These are phyloP conservation scores for Moniliella sp. DNA, from an alignment of 1,284 basidiomycete species.

Conservation along the genomic window DNA sequence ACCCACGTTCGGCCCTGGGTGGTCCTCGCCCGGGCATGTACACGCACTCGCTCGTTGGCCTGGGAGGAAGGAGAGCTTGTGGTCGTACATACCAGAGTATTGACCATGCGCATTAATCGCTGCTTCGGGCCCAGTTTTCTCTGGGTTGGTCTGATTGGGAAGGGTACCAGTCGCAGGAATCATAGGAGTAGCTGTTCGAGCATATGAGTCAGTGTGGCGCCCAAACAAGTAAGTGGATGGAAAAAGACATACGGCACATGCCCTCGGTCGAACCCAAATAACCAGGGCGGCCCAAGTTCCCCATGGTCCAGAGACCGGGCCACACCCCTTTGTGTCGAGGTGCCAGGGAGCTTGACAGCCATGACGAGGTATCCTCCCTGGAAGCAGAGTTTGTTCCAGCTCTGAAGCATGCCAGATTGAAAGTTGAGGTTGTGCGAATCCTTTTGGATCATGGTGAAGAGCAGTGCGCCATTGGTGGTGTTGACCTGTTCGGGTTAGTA, in stretches of 20 bases:
- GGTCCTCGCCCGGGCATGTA: conserved; percentile 7
- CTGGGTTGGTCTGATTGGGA: conserved; percentile 4
- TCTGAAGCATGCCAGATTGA: conserved; percentile 28
- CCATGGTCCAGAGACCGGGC: conserved; percentile 7
- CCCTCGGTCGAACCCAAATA: conserved; percentile 6
- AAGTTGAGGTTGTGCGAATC: conserved; percentile 24
- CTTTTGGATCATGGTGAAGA: conserved; percentile 15
- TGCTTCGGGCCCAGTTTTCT: conserved; percentile 1
- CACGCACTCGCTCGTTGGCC: conserved; percentile 5
- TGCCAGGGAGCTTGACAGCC: conserved; percentile 5
- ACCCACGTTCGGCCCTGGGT: conserved; percentile 6
- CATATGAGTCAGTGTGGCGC: too few relatives aligned
- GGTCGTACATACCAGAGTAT: conserved; percentile 6
- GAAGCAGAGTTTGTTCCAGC: conserved; percentile 28
- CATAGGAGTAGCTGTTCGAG: conserved; percentile 9
- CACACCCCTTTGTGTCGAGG: conserved; percentile 5
- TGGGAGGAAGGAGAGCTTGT: conserved; percentile 3
- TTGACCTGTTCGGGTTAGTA: conserved; percentile 30
- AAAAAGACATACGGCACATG: conserved; percentile 29
- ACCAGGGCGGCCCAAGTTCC: conserved; percentile 5
- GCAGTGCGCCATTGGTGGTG: conserved; percentile 18
- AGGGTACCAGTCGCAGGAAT: conserved; percentile 6
- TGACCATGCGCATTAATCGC: conserved; percentile 3
- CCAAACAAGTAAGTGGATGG: too few relatives aligned
- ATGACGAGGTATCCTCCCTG: conserved; percentile 8